Conservation (phyloP, 495 filamentous ascomycete genomes). For the Daldinia childiae region DNA sequence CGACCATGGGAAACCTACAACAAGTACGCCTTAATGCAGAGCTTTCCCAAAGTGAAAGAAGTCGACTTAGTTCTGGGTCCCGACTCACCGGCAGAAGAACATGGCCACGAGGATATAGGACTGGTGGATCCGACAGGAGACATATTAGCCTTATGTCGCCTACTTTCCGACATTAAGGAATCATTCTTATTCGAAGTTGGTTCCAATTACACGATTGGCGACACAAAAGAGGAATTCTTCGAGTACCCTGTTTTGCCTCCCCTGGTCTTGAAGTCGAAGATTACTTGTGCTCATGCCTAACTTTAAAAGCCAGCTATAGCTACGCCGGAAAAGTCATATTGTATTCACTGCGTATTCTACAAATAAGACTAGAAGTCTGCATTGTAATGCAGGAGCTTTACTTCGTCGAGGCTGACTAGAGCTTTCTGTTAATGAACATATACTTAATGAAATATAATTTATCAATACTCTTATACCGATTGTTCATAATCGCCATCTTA, state of each 20-base stretch:
- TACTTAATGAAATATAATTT: background rate
- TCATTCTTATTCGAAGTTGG: constrained; percentile 54
- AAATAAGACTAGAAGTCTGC: constrained; percentile 13
- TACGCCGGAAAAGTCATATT: background rate
- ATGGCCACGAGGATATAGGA: constrained; percentile 44
- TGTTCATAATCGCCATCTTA: background rate
- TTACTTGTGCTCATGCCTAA: constrained; percentile 18
- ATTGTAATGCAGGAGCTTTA: constrained; percentile 10
- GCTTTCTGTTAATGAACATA: background rate
- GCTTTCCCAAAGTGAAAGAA: constrained; percentile 54
- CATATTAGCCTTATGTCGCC: constrained; percentile 40
- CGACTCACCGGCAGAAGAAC: constrained; percentile 22
- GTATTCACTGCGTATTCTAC: constrained; percentile 12
- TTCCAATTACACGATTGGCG: constrained; percentile 34
- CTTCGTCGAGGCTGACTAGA: background rate
- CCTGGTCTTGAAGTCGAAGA: constrained; percentile 42
- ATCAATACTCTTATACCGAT: background rate
- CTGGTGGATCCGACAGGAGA: constrained; percentile 51
- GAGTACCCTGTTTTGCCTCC: constrained; percentile 42
- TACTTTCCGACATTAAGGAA: constrained; percentile 54
- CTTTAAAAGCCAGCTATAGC: background rate
- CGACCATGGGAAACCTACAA: constrained; percentile 64
- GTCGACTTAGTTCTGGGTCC: constrained; percentile 50
- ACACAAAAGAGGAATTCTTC: constrained; percentile 34
- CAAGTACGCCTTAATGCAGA: constrained; percentile 58